Evolutionary conservation across 2,329 filamentous ascomycete genomes (phyloP).

Genomic region (Epichloe sp.): DNA sequence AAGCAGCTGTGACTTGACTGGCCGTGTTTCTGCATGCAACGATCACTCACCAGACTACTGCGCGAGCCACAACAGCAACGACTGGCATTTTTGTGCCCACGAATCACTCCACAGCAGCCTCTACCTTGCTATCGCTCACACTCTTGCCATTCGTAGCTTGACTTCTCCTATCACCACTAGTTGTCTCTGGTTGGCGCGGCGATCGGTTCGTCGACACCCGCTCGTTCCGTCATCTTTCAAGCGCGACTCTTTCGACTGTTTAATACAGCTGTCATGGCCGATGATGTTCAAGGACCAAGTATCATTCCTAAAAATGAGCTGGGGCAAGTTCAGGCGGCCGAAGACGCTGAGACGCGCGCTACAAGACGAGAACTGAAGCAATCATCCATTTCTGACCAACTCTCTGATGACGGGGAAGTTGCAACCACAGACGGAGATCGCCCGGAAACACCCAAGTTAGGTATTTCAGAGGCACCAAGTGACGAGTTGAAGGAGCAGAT

Average conservation of each 20-base stretch:
- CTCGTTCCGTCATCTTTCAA: neutral
- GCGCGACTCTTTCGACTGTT: neutral
- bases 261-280: conserved; percentile 24
- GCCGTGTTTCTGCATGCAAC: neutral
- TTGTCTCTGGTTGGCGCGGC: neutral
- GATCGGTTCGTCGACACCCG: neutral
- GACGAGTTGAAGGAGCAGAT: conserved; percentile 34
- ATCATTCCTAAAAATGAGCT: conserved; percentile 26
- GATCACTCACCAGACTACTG: neutral
- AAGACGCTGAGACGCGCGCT: conserved; percentile 51
- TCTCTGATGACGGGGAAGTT: conserved; percentile 3
- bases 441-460: conserved; percentile 22
- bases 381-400: conserved; percentile 43
- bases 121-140: neutral
- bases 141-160: neutral
- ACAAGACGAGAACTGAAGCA: conserved; percentile 52
- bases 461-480: conserved; percentile 19
- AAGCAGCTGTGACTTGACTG: neutral
- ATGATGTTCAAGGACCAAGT: conserved; percentile 27
- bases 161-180: neutral
- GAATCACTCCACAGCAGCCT: neutral
- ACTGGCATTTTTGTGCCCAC: neutral
- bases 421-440: conserved; percentile 11
- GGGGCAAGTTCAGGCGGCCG: conserved; percentile 25
- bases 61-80: neutral